Conservation (phyloP, 2,329 filamentous ascomycete species). For the Pochonia chlamydosporia region DNA sequence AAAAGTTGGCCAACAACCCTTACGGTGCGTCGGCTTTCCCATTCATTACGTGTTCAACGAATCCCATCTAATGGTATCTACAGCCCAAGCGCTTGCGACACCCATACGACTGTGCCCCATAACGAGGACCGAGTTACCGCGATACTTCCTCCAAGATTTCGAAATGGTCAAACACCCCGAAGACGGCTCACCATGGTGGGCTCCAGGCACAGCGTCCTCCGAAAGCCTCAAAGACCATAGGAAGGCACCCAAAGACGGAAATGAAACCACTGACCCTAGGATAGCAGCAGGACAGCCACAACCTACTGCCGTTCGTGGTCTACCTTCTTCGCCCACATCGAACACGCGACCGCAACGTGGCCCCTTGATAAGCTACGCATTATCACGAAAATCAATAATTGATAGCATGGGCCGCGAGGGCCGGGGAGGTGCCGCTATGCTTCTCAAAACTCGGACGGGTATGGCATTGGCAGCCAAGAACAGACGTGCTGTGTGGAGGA, state of each 20-base stretch:
- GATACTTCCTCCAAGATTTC: constrained; percentile 59
- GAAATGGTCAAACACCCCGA: constrained; percentile 49
- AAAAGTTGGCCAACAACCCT: constrained; percentile 53
- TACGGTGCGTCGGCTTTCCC: constrained; percentile 45
- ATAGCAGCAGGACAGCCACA: not conserved
- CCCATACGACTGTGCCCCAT: constrained; percentile 51
- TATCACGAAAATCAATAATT: constrained; percentile 23
- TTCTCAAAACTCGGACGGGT: constrained; percentile 19
- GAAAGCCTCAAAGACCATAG: constrained; percentile 15
- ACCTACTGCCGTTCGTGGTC: not conserved
- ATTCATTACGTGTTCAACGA: not conserved
- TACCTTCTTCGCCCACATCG: not conserved
- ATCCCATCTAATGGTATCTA: constrained; percentile 10
- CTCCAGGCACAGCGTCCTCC: constrained; percentile 40
- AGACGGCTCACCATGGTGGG: constrained; percentile 47
- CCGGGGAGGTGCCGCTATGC: constrained; percentile 9
- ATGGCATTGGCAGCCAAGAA: constrained; percentile 15
- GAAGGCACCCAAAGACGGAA: not conserved
- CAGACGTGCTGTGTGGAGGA: constrained; percentile 25
- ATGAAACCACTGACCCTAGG: not conserved
- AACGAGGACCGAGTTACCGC: constrained; percentile 45
- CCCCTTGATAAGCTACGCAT: constrained; percentile 20
- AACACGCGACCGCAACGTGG: constrained; percentile 3
- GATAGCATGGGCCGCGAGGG: constrained; percentile 20
- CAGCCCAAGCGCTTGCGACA: constrained; percentile 57